Base-by-base conservation (phyloP, 805 yeast species). In the Millerozyma miso region DNA sequence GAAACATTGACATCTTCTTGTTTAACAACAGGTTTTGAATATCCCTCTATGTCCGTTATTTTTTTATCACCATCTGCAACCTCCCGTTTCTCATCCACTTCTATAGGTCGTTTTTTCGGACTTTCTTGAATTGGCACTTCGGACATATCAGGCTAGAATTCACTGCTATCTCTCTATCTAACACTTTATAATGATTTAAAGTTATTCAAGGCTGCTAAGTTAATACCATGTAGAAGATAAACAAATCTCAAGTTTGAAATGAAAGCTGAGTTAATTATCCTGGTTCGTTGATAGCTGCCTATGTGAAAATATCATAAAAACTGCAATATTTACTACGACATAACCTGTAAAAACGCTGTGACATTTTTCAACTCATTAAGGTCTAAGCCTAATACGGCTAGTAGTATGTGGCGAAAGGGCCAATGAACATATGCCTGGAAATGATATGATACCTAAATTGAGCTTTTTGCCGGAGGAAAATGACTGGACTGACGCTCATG, bases 401-500 rank as follows among this genome's bases (percentile, higher is more conserved):
- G n/a, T n/a, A n/a, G n/a, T n/a, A n/a, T n/a, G n/a, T n/a, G n/a
- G n/a, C n/a, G n/a, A n/a, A n/a, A n/a, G n/a, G n/a, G n/a, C n/a
- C n/a, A n/a, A n/a, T n/a, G n/a, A n/a, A n/a, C n/a, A n/a, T n/a
- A n/a, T n/a, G n/a, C n/a, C n/a, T 7, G 29, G 29, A 23, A 23
- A 7, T 23, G 29, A 10, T 23, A 23, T 23, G 8, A 33, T 33
- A 37, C 8, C 32, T 18, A 19, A 3, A 16, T 35, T 14, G 12
- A 14, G 59, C 31, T 42, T 59, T n/a, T 43, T 59, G 3, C 65
- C 67, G 1, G 50, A 49, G 20, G 44, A 31, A 14, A 49, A 60
- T 20, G 67, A 61, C 38, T 52, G 46, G 31, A 44, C 39, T 7
- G 67, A 62, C 43, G 65, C 67, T 5, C 58, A 60, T 39, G 60